Percentiles rank a stretch among this genome's conserved stretches.
Evolutionary conservation across 1,284 basidiomycete genomes (phyloP).

Genomic region (Phlebopus sp.): DNA sequence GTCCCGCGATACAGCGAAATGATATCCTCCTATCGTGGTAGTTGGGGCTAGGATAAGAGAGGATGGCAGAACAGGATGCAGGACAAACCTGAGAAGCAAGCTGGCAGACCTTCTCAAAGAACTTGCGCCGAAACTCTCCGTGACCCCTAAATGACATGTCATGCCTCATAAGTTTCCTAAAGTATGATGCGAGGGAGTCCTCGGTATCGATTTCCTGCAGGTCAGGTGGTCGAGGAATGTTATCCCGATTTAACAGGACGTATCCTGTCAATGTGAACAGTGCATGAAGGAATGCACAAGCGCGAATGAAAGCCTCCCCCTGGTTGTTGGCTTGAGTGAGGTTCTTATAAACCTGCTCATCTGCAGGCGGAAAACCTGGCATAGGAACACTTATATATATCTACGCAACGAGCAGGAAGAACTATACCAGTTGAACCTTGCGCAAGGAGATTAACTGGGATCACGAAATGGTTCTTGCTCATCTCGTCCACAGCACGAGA

Average conservation of each 20-base stretch:
- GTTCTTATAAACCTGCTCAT: no score
- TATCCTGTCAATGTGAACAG: no score
- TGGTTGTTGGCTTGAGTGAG: no score
- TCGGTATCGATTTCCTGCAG: background rate
- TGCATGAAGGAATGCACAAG: no score
- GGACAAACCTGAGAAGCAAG: background rate
- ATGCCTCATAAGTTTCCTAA: background rate
- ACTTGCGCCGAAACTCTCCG: background rate
- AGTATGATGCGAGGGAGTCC: background rate
- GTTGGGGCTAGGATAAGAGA: background rate
- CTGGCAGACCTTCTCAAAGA: background rate
- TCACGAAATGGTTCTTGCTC: constrained; percentile 20
- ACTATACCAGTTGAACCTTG: no score
- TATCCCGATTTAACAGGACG: no score
- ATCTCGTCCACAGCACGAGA: constrained; percentile 30
- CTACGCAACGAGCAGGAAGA: no score
- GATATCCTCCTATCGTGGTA: background rate
- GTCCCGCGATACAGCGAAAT: background rate
- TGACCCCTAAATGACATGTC: background rate
- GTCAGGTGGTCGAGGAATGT: no score
- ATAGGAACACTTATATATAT: no score
- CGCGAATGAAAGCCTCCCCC: no score
- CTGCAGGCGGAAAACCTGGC: no score
- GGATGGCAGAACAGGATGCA: background rate
- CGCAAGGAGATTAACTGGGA: constrained; percentile 20